phyloP scores from a whole-genome alignment of 2,329 filamentous ascomycete genomes.

The Fusarium anthophilum region DNA sequence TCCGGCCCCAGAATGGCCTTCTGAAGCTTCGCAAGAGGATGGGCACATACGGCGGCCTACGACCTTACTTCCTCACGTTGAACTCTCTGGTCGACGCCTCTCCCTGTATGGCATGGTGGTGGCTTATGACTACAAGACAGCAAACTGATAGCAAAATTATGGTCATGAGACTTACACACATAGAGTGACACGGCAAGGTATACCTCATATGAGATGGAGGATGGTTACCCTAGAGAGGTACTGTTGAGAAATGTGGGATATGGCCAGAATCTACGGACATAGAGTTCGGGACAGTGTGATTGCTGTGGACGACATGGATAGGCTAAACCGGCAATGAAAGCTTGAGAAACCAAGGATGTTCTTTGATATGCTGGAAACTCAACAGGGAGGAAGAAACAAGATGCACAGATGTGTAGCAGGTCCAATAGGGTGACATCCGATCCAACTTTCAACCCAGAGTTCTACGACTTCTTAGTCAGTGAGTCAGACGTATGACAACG shows the following conservation, averaged over 20 bases:
- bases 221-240: neutral
- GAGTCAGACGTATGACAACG: neutral
- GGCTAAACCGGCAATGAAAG: neutral
- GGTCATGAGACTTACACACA: neutral
- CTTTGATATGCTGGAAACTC: neutral
- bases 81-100: conserved; percentile 85
- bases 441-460: neutral
- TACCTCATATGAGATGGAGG: neutral
- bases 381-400: neutral
- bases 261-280: neutral
- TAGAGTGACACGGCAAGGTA: neutral
- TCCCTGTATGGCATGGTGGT: conserved; percentile 57
- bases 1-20: conserved; percentile 93
- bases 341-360: neutral
- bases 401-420: neutral
- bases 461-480: neutral
- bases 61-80: conserved; percentile 94
- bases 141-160: neutral
- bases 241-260: neutral
- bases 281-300: neutral
- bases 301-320: neutral
- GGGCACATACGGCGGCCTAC: conserved; percentile 92
- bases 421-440: neutral
- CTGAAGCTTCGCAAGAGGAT: conserved; percentile 93
- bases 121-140: neutral